Percentiles rank a stretch among this genome's conserved stretches.
Conservation (phyloP, 225 moss, liverwort and hornwort genomes). For the Physcomitrellopsis africana region DNA sequence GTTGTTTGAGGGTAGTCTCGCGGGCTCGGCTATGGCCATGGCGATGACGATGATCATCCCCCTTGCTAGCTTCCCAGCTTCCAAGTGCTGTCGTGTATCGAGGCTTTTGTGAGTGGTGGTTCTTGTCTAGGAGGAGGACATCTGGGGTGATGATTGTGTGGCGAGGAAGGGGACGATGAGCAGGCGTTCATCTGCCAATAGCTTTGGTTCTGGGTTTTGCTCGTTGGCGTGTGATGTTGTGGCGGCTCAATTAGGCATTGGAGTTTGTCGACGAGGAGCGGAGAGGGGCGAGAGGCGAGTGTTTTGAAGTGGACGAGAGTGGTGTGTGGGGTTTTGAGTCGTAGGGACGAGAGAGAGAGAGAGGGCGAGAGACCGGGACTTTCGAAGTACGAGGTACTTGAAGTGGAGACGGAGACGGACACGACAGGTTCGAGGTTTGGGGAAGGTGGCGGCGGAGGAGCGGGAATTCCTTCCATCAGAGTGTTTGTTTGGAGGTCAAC, state of each 20-base stretch:
- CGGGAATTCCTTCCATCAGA: conserved; percentile 37
- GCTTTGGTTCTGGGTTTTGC: neutral
- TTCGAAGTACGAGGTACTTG: neutral
- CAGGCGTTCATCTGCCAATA: conserved; percentile 21
- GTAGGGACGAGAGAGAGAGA: conserved; percentile 29
- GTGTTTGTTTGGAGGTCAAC: conserved; percentile 13
- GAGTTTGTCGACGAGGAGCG: neutral
- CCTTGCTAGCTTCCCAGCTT: conserved; percentile 23
- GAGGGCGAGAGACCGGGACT: neutral
- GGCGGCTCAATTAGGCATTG: conserved; percentile 45
- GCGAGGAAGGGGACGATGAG: conserved; percentile 11
- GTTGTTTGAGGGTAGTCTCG: neutral
- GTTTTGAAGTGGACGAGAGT: neutral
- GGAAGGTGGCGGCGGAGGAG: conserved; percentile 22
- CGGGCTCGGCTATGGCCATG: conserved; percentile 43
- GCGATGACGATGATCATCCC: conserved; percentile 39
- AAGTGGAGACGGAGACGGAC: neutral
- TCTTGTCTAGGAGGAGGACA: neutral
- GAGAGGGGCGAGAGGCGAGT: conserved; percentile 16
- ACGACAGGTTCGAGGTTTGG: conserved; percentile 15
- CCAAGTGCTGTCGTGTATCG: neutral
- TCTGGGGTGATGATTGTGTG: neutral
- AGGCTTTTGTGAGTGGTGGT: conserved; percentile 3
- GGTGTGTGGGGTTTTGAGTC: conserved; percentile 45
- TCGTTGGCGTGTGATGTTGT: conserved; percentile 51